phyloP scores from a whole-genome alignment of 495 filamentous ascomycete species.

The Evansstolkia leycettana region DNA sequence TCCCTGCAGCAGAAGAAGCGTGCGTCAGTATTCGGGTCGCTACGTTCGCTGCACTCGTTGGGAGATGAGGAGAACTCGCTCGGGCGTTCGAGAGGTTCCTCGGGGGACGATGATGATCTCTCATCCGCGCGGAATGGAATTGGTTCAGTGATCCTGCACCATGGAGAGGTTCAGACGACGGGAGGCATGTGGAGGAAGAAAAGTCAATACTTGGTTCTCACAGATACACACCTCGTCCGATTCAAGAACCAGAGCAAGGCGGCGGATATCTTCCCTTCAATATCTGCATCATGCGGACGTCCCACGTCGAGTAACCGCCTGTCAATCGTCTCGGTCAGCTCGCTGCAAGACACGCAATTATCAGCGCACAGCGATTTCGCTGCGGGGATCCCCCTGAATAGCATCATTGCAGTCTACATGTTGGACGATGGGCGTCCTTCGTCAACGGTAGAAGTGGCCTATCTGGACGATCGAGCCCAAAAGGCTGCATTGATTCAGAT shows the following conservation, averaged over 20 bases:
- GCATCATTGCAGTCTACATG: constrained; percentile 65
- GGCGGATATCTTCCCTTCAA: constrained; percentile 48
- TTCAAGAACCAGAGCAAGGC: constrained; percentile 67
- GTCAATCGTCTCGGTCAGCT: constrained; percentile 47
- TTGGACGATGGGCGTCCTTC: constrained; percentile 69
- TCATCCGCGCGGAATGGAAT: constrained; percentile 21
- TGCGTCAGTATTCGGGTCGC: constrained; percentile 43
- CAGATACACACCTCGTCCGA: constrained; percentile 67
- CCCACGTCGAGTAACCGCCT: constrained; percentile 31
- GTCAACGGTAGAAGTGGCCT: constrained; percentile 67
- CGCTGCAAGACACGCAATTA: constrained; percentile 48
- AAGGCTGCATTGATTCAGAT: constrained; percentile 50
- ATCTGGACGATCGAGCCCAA: constrained; percentile 60
- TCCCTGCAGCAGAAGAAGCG: constrained; percentile 38
- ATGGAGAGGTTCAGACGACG: constrained; percentile 71
- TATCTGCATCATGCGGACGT: constrained; percentile 31
- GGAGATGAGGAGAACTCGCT: constrained; percentile 36
- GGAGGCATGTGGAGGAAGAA: constrained; percentile 73
- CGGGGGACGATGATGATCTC: constrained; percentile 19
- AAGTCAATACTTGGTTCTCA: constrained; percentile 85
- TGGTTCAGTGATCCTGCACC: constrained; percentile 43
- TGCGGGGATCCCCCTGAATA: constrained; percentile 50
- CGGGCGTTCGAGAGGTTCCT: constrained; percentile 21
- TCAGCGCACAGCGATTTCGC: constrained; percentile 34
- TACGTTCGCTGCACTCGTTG: constrained; percentile 37